Conservation (phyloP, 2,329 filamentous ascomycete species). For the Aspergillus aculeatus region DNA sequence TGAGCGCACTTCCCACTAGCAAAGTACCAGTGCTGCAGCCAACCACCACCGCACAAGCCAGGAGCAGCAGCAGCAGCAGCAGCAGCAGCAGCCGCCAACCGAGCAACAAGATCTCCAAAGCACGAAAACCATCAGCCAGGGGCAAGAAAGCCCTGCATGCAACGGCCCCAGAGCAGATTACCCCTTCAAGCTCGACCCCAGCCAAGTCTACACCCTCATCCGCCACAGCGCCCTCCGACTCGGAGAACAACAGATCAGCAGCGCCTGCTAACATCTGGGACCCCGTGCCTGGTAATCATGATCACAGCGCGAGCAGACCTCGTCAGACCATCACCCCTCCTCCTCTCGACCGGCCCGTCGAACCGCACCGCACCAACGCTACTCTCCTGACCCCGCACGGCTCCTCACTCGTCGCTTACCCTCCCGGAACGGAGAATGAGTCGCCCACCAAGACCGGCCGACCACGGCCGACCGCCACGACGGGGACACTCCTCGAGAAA, state of each 20-base stretch:
- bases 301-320: conserved; percentile 43
- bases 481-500: conserved; percentile 69
- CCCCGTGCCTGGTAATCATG: conserved; percentile 12
- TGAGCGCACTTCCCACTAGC: conserved; percentile 33
- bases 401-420: conserved; percentile 49
- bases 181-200: conserved; percentile 1
- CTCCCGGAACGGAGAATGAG: conserved; percentile 39
- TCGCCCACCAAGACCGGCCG: conserved; percentile 43
- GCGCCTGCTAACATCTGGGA: conserved; percentile 31
- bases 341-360: conserved; percentile 45
- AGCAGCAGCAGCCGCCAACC: background rate
- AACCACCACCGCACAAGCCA: conserved; percentile 21
- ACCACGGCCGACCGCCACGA: conserved; percentile 56
- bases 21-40: conserved; percentile 19
- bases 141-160: conserved; percentile 19
- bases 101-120: conserved; percentile 31
- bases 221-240: conserved; percentile 9
- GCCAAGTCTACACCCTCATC: background rate
- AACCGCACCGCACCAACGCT: conserved; percentile 50
- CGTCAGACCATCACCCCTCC: conserved; percentile 48
- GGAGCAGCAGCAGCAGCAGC: conserved; percentile 22
- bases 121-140: conserved; percentile 27
- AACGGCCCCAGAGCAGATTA: background rate
- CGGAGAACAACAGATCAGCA: conserved; percentile 32
- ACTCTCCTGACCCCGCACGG: conserved; percentile 49